phyloP scores from a whole-genome alignment of 2,329 filamentous ascomycete genomes.

The Cercospora sp. region DNA sequence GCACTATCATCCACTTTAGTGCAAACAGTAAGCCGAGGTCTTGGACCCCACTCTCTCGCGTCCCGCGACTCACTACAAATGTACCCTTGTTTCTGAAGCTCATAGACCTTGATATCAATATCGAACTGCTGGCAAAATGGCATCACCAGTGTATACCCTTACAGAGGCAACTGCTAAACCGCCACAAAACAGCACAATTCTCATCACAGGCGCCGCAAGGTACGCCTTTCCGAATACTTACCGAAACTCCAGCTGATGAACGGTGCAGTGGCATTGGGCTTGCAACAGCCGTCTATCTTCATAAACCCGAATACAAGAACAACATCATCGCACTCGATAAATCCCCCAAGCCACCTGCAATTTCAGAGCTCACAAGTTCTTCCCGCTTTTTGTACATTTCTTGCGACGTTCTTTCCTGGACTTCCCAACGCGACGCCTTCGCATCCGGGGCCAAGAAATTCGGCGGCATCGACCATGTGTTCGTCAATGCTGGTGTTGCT shows the following conservation, averaged over 20 bases:
- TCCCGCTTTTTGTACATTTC: slow-evolving; percentile 37
- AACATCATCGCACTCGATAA: slow-evolving; percentile 36
- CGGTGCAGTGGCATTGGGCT: slow-evolving; percentile 35
- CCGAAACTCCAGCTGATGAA: background rate
- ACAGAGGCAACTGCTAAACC: slow-evolving; percentile 29
- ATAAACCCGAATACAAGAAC: slow-evolving; percentile 33
- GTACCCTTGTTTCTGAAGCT: background rate
- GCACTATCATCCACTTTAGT: background rate
- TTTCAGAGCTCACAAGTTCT: slow-evolving; percentile 29
- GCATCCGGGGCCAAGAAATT: slow-evolving; percentile 45
- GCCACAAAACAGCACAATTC: slow-evolving; percentile 32
- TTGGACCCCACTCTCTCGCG: slow-evolving; percentile 7
- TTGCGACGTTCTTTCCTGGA: slow-evolving; percentile 52
- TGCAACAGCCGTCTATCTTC: slow-evolving; percentile 36
- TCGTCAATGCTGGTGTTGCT: slow-evolving; percentile 53
- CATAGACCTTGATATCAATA: background rate
- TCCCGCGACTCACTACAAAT: slow-evolving; percentile 1
- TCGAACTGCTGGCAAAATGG: slow-evolving; percentile 25
- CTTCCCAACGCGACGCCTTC: slow-evolving; percentile 49
- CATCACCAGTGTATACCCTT: slow-evolving; percentile 34
- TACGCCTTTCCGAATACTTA: background rate
- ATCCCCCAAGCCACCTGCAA: slow-evolving; percentile 22
- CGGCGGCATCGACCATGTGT: slow-evolving; percentile 49
- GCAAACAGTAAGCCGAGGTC: slow-evolving; percentile 12
- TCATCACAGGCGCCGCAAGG: slow-evolving; percentile 37